Percentiles rank a stretch among this genome's conserved stretches.
Conservation (phyloP, 805 yeast species). For the Starmerella floricola region DNA sequence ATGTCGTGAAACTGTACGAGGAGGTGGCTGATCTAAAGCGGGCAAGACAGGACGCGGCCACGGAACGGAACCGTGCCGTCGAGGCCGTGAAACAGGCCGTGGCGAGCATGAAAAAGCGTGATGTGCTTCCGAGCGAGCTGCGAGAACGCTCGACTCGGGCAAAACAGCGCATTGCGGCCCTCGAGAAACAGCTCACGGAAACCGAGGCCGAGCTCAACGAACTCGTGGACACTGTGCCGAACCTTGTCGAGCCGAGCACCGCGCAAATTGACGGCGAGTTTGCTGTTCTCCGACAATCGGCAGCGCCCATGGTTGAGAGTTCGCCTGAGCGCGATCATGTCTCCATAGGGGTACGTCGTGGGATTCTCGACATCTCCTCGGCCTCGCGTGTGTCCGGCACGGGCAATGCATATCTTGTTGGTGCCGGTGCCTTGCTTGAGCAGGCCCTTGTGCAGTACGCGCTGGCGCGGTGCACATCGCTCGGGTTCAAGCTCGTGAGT, state of each 20-base stretch:
- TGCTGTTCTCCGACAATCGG: constrained; percentile 15
- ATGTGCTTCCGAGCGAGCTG: constrained; percentile 17
- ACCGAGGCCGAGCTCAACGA: constrained; percentile 14
- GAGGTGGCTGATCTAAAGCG: constrained; percentile 16
- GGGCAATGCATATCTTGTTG: constrained; percentile 56
- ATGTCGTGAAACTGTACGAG: constrained; percentile 22
- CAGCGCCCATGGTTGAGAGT: not conserved
- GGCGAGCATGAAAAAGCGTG: constrained; percentile 14
- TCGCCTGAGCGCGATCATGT: constrained; percentile 43
- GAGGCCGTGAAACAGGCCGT: constrained; percentile 10
- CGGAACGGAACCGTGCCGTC: constrained; percentile 18
- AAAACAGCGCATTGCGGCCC: constrained; percentile 2
- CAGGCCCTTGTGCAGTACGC: constrained; percentile 82
- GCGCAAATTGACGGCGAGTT: constrained; percentile 16
- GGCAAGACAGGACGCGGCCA: constrained; percentile 16
- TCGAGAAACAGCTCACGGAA: constrained; percentile 19
- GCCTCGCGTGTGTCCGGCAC: constrained; percentile 70
- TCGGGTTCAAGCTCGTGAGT: constrained; percentile 56
- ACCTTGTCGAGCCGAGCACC: constrained; percentile 23
- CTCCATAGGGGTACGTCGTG: constrained; percentile 52
- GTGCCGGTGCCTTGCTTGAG: constrained; percentile 79
- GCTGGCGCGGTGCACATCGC: constrained; percentile 46
- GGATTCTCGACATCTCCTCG: constrained; percentile 52
- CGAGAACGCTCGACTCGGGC: constrained; percentile 2
- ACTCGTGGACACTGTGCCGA: constrained; percentile 27